Evolutionary conservation across 352 stramenopile species (phyloP).

Genomic region (Phytopythium mirpurense): DNA sequence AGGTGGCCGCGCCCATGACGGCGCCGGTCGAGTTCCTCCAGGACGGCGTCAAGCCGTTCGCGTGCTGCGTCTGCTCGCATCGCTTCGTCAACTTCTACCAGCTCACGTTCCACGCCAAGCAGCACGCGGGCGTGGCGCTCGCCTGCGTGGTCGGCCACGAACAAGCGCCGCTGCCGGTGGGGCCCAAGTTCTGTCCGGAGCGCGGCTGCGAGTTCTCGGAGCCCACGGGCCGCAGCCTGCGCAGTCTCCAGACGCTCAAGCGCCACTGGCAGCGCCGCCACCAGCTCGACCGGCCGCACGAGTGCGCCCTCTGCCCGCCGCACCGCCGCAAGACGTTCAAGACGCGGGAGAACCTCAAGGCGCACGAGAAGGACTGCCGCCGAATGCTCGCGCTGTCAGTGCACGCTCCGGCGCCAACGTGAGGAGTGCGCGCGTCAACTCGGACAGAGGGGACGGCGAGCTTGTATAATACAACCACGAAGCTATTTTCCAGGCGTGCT

Average conservation of each 20-base stretch:
- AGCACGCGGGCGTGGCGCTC: constrained; percentile 31
- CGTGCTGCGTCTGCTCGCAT: constrained; percentile 49
- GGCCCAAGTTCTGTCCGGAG: constrained; percentile 58
- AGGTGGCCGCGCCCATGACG: constrained; percentile 18
- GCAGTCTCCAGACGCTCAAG: constrained; percentile 67
- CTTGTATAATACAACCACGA: too few species aligned
- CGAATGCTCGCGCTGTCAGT: constrained; percentile 10
- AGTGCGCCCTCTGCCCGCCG: constrained; percentile 35
- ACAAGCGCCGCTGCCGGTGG: constrained; percentile 43
- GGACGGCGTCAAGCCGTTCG: constrained; percentile 59
- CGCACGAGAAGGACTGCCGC: constrained; percentile 59
- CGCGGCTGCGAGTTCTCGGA: constrained; percentile 45
- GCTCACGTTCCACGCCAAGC: constrained; percentile 64
- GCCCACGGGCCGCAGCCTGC: constrained; percentile 35
- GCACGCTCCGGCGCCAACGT: constrained; percentile 7
- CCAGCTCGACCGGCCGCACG: constrained; percentile 44
- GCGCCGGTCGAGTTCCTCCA: constrained; percentile 47
- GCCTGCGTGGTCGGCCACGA: constrained; percentile 22
- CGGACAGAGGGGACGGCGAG: too few species aligned
- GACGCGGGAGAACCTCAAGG: constrained; percentile 65
- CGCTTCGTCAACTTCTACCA: constrained; percentile 68
- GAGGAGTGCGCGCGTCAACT: background rate
- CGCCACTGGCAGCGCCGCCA: constrained; percentile 69
- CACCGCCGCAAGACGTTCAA: constrained; percentile 54
- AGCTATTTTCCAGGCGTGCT: too few species aligned